These are phyloP conservation scores for Amanita fuliginea DNA, from an alignment of 768 basidiomycete species.

Conservation along the genomic window DNA sequence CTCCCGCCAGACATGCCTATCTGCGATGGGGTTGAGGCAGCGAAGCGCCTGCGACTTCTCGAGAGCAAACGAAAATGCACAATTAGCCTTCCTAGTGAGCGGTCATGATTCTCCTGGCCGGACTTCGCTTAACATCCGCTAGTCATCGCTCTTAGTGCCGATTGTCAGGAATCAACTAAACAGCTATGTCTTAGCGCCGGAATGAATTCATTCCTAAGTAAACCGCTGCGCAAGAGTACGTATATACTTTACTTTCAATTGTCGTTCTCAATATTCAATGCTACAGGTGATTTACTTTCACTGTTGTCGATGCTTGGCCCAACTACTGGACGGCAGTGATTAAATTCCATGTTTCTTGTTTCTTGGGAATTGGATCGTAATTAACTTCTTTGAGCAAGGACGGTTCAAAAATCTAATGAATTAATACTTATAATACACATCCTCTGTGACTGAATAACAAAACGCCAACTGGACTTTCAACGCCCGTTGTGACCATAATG, in stretches of 20 bases:
- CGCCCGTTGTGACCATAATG: conserved; percentile 16
- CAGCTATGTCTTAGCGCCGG: conserved; percentile 68
- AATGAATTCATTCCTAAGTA: conserved; percentile 70
- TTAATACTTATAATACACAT: neutral
- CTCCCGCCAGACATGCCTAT: conserved; percentile 58
- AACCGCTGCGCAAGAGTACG: conserved; percentile 54
- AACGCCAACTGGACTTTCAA: conserved; percentile 3
- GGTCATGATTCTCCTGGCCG: neutral
- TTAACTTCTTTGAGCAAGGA: neutral
- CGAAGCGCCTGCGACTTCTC: conserved; percentile 47
- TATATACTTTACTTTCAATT: neutral
- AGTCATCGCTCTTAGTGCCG: conserved; percentile 69
- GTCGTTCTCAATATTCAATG: neutral
- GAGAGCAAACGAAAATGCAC: conserved; percentile 46
- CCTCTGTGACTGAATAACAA: neutral
- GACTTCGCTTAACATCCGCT: neutral
- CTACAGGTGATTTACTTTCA: conserved; percentile 42
- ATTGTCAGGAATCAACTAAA: conserved; percentile 70
- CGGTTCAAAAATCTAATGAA: neutral
- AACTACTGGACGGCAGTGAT: neutral
- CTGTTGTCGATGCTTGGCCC: conserved; percentile 45
- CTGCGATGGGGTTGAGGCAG: conserved; percentile 68
- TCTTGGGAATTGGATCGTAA: neutral
- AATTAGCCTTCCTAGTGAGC: conserved; percentile 44
- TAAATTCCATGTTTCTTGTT: too few relatives aligned